Percentiles rank a stretch among this genome's conserved stretches.
These are phyloP conservation scores for Rubroboletus pulcherrimus DNA, from an alignment of 768 basidiomycete genomes.

Conservation along the genomic window DNA sequence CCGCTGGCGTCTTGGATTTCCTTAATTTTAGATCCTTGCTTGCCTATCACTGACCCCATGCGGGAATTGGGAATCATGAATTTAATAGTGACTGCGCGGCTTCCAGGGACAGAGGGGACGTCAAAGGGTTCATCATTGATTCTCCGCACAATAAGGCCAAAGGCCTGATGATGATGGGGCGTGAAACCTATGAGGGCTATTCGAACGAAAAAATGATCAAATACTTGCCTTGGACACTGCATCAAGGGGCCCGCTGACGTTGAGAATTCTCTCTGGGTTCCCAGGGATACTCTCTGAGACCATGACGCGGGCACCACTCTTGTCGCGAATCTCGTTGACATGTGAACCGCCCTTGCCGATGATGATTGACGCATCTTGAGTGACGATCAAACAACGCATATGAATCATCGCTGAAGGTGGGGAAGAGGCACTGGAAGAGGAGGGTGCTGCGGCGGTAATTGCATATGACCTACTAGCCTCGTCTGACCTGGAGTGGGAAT, in stretches of 20 bases:
- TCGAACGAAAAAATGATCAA: not conserved
- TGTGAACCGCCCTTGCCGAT: conserved; percentile 95
- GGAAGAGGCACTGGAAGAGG: conserved; percentile 43
- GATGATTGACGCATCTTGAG: conserved; percentile 98
- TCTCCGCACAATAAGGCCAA: conserved; percentile 95
- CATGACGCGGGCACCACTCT: conserved; percentile 93
- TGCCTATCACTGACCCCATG: conserved; percentile 99
- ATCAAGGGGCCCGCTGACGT: conserved; percentile 93
- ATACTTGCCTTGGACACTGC: conserved; percentile 91
- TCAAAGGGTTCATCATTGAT: conserved; percentile 99
- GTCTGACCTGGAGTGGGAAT: conserved; percentile 33
- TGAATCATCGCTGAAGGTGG: conserved; percentile 83
- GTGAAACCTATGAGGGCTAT: not conserved
- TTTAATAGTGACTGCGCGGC: conserved; percentile 97
- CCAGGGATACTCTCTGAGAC: conserved; percentile 98
- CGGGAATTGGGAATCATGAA: conserved; percentile 99
- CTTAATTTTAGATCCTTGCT: conserved; percentile 96
- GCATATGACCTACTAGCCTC: conserved; percentile 39
- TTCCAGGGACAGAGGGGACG: conserved; percentile 94
- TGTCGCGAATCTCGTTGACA: conserved; percentile 98
- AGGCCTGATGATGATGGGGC: conserved; percentile 58
- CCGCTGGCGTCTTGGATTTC: conserved; percentile 99
- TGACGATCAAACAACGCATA: conserved; percentile 98
- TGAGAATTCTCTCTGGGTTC: conserved; percentile 97
- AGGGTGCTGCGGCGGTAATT: conserved; percentile 47